phyloP scores from a whole-genome alignment of 352 stramenopile species.

The Globisporangium rhizosaccharum region DNA sequence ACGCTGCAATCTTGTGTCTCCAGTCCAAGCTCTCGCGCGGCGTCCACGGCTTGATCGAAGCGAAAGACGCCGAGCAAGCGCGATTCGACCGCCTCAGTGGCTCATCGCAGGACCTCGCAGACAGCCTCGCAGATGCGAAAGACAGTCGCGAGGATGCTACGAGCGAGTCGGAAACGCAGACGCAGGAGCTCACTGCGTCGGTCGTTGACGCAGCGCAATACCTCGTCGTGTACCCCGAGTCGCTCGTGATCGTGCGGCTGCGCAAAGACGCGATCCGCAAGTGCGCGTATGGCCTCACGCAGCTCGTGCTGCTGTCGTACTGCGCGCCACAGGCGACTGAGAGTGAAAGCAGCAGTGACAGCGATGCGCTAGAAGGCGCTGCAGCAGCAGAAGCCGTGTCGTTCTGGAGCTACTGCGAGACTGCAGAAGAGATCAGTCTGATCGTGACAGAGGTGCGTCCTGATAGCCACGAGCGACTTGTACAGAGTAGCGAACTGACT shows the following conservation, averaged over 20 bases:
- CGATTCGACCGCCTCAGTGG: constrained; percentile 2
- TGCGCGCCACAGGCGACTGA: constrained; percentile 1
- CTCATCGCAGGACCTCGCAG: background rate
- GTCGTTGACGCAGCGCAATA: constrained; percentile 72
- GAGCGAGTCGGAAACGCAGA: background rate
- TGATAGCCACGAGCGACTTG: background rate
- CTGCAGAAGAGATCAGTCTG: constrained; percentile 75
- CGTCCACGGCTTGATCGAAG: constrained; percentile 77
- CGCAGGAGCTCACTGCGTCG: background rate
- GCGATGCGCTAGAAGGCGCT: background rate
- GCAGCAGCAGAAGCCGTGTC: constrained; percentile 26
- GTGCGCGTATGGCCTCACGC: constrained; percentile 75
- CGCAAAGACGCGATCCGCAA: constrained; percentile 68
- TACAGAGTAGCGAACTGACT: background rate
- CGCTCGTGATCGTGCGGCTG: constrained; percentile 68
- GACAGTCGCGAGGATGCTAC: background rate
- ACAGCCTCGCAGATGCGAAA: background rate
- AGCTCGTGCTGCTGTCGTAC: constrained; percentile 60
- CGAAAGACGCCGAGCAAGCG: constrained; percentile 44
- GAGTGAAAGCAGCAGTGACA: background rate
- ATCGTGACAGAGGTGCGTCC: constrained; percentile 56
- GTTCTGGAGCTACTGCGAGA: constrained; percentile 86
- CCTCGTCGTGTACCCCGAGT: constrained; percentile 74
- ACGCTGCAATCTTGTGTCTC: constrained; percentile 66
- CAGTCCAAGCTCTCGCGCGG: constrained; percentile 73